Conservation (phyloP, 2,329 filamentous ascomycete species). For the Arachnopeziza araneosa region DNA sequence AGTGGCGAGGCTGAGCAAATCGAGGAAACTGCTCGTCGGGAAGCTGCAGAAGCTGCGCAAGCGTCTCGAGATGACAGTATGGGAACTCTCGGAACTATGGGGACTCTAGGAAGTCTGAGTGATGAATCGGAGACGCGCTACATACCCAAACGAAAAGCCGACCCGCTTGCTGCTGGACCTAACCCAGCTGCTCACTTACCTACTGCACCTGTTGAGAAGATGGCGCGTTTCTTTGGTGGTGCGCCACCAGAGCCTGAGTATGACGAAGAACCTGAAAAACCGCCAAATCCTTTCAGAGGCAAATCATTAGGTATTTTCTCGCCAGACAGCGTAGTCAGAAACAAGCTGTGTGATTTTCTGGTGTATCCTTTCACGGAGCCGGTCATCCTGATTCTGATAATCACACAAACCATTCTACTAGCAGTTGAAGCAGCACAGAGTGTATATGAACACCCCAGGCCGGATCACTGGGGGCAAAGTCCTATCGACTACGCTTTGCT, state of each 20-base stretch:
- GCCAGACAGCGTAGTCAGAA: slow-evolving; percentile 68
- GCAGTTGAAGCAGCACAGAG: slow-evolving; percentile 73
- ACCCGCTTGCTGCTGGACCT: slow-evolving; percentile 31
- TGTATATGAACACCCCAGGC: slow-evolving; percentile 59
- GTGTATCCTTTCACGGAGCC: slow-evolving; percentile 86
- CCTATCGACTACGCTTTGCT: slow-evolving; percentile 52
- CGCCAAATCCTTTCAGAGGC: slow-evolving; percentile 76
- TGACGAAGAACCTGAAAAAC: slow-evolving; percentile 29
- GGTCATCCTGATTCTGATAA: slow-evolving; percentile 76
- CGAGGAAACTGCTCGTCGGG: slow-evolving; percentile 51
- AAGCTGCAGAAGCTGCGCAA: slow-evolving; percentile 16
- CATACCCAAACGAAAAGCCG: slow-evolving; percentile 22
- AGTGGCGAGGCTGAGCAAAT: slow-evolving; percentile 85
- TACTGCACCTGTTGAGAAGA: slow-evolving; percentile 29
- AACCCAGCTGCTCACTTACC: slow-evolving; percentile 18
- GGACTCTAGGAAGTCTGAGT: slow-evolving; percentile 17
- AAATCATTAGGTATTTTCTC: slow-evolving; percentile 81
- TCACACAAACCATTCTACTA: slow-evolving; percentile 83
- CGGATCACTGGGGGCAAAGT: slow-evolving; percentile 57
- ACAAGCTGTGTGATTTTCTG: slow-evolving; percentile 72
- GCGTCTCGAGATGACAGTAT: slow-evolving; percentile 3
- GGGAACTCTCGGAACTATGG: slow-evolving; percentile 3
- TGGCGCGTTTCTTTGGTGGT: slow-evolving; percentile 21
- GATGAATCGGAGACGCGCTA: slow-evolving; percentile 21
- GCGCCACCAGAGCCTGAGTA: slow-evolving; percentile 13